Percentiles rank a stretch among this genome's conserved stretches.
phyloP scores from a whole-genome alignment of 1,139 yeast species.

The Magnusiomyces magnusii region DNA sequence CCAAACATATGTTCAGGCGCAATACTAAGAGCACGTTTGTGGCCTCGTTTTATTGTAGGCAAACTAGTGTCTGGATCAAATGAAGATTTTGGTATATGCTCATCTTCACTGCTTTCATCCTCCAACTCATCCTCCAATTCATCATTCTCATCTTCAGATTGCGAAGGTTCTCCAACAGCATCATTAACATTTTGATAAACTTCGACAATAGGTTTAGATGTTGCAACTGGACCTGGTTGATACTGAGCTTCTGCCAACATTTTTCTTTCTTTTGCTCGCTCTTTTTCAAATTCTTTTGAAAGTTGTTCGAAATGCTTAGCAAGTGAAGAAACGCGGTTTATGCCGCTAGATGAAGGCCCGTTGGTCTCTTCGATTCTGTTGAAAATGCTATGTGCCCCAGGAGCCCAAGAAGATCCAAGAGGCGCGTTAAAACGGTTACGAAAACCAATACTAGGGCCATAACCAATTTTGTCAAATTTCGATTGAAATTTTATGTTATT shows the following conservation, averaged over 20 bases:
- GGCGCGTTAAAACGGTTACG: not conserved
- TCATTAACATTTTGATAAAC: constrained; percentile 85
- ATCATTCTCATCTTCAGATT: constrained; percentile 30
- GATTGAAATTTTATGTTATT: constrained; percentile 1
- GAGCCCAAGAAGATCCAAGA: not conserved
- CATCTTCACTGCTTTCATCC: not conserved
- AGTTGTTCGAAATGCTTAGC: constrained; percentile 65
- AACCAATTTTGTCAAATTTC: constrained; percentile 7
- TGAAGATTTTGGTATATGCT: not conserved
- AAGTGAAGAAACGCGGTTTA: constrained; percentile 30
- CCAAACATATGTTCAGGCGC: not conserved
- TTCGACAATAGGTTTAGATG: constrained; percentile 83
- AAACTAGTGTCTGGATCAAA: not conserved
- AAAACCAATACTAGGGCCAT: not conserved
- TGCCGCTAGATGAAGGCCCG: not conserved
- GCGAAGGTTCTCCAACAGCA: constrained; percentile 52
- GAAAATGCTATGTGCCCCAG: not conserved
- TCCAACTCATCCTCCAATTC: not conserved
- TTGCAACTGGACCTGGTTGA: constrained; percentile 67
- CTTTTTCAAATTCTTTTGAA: constrained; percentile 78
- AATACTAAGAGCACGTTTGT: not conserved
- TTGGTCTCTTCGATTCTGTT: not conserved
- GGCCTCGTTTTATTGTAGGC: not conserved
- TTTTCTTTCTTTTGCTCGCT: constrained; percentile 71
- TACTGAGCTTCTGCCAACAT: constrained; percentile 55